These are phyloP conservation scores for barley (Hordeum vulgare) DNA, from an alignment of 176 grass and related monocot genomes.

Conservation along the genomic window MorexV3_pseudomolecules_assembly NC_058518.1:485706153-485706652, in stretches of 20 bases:
- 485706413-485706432: not conserved
- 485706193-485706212: constrained; percentile 79
- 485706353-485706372: not conserved
- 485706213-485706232: constrained; percentile 78
- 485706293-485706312: constrained; percentile 84
- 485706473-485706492: not conserved
- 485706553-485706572: not conserved
- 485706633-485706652: not conserved
- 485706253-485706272: constrained; percentile 72
- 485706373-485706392: not conserved
- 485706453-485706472: not conserved
- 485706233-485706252: constrained; percentile 69
- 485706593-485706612: not conserved
- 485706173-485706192: constrained; percentile 82
- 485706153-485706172: not conserved
- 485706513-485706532: not conserved
- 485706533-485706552: not conserved
- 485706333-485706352: constrained; percentile 71
- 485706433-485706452: not conserved
- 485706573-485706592: not conserved
- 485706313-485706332: constrained; percentile 86
- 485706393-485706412: not conserved
- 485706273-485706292: constrained; percentile 69
- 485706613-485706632: not conserved
- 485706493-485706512: not conserved